A percentile compares a stretch with the other conserved stretches of the same genome.
phyloP scores from a whole-genome alignment of 2,329 filamentous ascomycete species.

The Orbilia oligospora region DNA sequence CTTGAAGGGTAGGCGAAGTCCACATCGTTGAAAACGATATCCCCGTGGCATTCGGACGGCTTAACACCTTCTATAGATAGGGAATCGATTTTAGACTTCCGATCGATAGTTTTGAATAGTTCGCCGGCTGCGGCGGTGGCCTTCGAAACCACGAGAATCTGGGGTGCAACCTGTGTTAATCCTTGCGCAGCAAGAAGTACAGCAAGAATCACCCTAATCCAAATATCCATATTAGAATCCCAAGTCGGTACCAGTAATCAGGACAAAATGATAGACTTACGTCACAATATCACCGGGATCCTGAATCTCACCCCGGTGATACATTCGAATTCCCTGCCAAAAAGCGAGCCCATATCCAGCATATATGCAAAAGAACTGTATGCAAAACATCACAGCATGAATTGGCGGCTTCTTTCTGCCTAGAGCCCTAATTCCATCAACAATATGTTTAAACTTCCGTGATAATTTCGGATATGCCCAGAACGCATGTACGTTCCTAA shows the following conservation, averaged over 20 bases:
- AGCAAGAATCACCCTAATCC: slow-evolving; percentile 68
- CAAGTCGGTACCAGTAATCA: no score
- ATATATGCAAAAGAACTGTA: slow-evolving; percentile 71
- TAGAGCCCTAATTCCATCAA: slow-evolving; percentile 71
- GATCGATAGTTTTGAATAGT: slow-evolving; percentile 70
- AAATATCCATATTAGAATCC: not conserved
- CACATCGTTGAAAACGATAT: slow-evolving; percentile 36
- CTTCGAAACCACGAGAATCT: slow-evolving; percentile 72
- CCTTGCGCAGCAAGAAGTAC: slow-evolving; percentile 69
- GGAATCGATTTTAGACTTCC: slow-evolving; percentile 68
- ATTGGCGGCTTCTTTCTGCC: slow-evolving; percentile 70
- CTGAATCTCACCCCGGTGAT: slow-evolving; percentile 52
- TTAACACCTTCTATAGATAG: slow-evolving; percentile 67
- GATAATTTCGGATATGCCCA: slow-evolving; percentile 73
- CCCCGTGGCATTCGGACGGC: slow-evolving; percentile 64
- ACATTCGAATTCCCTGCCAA: slow-evolving; percentile 75
- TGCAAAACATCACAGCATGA: slow-evolving; percentile 52
- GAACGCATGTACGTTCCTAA: slow-evolving; percentile 75
- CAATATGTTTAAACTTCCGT: slow-evolving; percentile 72
- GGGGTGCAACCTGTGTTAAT: slow-evolving; percentile 72
- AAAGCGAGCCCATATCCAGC: slow-evolving; percentile 73
- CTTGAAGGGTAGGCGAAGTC: slow-evolving; percentile 36
- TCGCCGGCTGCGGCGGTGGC: slow-evolving; percentile 69
- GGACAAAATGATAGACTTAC: slow-evolving; percentile 4
- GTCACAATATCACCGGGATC: slow-evolving; percentile 38